phyloP scores from a whole-genome alignment of 1,284 basidiomycete species.

The Malassezia slooffiae region DNA sequence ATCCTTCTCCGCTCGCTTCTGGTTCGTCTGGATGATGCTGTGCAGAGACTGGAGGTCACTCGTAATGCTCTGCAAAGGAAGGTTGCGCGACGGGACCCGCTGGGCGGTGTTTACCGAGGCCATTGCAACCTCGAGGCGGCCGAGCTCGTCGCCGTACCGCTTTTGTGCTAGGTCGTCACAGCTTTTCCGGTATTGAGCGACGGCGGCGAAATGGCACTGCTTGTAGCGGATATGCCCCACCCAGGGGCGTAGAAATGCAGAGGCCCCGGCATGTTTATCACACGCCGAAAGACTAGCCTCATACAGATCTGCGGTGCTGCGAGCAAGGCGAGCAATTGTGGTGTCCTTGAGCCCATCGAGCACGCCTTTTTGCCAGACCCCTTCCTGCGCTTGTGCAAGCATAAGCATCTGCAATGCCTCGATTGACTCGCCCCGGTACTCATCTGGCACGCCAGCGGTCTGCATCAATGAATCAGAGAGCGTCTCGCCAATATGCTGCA shows the following conservation, averaged over 20 bases:
- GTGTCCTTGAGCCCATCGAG: conserved; percentile 69
- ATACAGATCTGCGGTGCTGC: conserved; percentile 52
- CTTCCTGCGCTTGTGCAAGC: conserved; percentile 92
- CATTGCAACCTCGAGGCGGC: conserved; percentile 32
- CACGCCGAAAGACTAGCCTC: conserved; percentile 16
- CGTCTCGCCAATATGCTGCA: conserved; percentile 22
- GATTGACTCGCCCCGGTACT: no score
- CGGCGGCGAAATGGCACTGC: conserved; percentile 73
- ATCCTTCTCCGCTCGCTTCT: conserved; percentile 63
- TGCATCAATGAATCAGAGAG: no score
- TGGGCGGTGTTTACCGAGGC: conserved; percentile 61
- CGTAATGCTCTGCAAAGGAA: conserved; percentile 48
- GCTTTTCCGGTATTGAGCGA: conserved; percentile 77
- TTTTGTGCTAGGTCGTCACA: conserved; percentile 78
- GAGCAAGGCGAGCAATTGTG: conserved; percentile 72
- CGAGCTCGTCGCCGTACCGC: conserved; percentile 38
- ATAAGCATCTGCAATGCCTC: conserved; percentile 63
- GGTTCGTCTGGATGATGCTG: conserved; percentile 53
- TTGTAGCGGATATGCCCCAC: conserved; percentile 72
- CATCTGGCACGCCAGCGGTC: no score
- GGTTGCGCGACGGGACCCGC: conserved; percentile 58
- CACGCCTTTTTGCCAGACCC: conserved; percentile 86
- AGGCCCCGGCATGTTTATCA: not conserved
- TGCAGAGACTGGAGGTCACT: conserved; percentile 55
- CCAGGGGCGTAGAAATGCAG: conserved; percentile 57